These are phyloP conservation scores for Auriscalpium orientale DNA, from an alignment of 768 basidiomycete genomes.

Conservation along the genomic window DNA sequence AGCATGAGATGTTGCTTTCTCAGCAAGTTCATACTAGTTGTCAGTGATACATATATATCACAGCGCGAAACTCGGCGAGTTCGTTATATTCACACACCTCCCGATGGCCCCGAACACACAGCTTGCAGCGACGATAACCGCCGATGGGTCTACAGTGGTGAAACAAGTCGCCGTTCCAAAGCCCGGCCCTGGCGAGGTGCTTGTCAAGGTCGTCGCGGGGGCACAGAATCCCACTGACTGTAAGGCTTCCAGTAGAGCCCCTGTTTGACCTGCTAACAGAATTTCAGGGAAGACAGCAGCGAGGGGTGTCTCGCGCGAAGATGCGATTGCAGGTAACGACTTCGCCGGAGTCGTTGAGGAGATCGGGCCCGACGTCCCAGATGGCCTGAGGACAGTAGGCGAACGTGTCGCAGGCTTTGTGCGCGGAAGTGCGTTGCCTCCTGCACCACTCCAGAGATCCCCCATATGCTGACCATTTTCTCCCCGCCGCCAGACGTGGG, in stretches of 20 bases:
- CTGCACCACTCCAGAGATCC: too few relatives aligned
- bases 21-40: too few relatives aligned
- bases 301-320: slow-evolving; percentile 2
- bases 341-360: slow-evolving; percentile 20
- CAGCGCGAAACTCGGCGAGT: too few relatives aligned
- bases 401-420: slow-evolving; percentile 22
- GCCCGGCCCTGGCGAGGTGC: slow-evolving; percentile 6
- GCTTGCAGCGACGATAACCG: not conserved
- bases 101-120: slow-evolving; percentile 4
- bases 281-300: slow-evolving; percentile 1
- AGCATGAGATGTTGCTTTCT: too few relatives aligned
- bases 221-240: slow-evolving; percentile 21
- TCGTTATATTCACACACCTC: too few relatives aligned
- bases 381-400: slow-evolving; percentile 15
- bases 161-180: slow-evolving; percentile 5
- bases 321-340: slow-evolving; percentile 20
- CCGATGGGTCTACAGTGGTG: slow-evolving; percentile 4
- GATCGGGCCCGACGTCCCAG: slow-evolving; percentile 13
- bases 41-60: too few relatives aligned
- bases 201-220: slow-evolving; percentile 24
- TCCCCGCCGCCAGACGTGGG: slow-evolving; percentile 2
- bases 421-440: slow-evolving; percentile 14
- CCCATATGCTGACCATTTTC: not conserved
- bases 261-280: too few relatives aligned
- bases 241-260: slow-evolving; percentile 11